Evolutionary conservation across 768 basidiomycete genomes (phyloP), one percentile per base, ranked within the genome.

Genomic region (Lentinula raphanica): DNA sequence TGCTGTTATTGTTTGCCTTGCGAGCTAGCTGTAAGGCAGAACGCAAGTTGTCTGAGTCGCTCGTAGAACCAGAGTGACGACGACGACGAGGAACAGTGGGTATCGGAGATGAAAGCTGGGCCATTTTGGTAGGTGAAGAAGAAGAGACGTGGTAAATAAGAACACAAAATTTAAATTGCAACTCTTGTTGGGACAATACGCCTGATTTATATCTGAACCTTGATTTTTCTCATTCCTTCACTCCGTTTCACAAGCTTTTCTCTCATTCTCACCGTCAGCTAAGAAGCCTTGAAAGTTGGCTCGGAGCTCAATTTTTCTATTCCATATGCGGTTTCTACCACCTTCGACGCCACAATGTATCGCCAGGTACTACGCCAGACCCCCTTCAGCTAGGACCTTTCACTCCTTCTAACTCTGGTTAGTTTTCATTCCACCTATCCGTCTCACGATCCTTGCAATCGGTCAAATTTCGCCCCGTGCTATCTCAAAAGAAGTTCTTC

Each of bases 1-100:
- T 29, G 39, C 70, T 67, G n/a, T 56, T 61, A 31, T 59, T 54
- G 59, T 48, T 42, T 19, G 21, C 32, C n/a, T 42, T 49, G 27
- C 56, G 56, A 49, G 44, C 46, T 17, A n/a, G 39, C 25, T 46
- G 46, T 28, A 49, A 49, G 5, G 56, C 56, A 49, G 56, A 46
- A 35, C 36, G 35, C 25, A 56, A 19, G 36, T 56, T 27, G 39
- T 57, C 56, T 32, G 45, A 32, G 27, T 57, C 56, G 4, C 28
- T 29, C 8, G 27, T 46, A 23, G 56, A 28, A 31, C 45, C 44
- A 7, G 56, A 57, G 44, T 57, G 56, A 8, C 56, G 56, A n/a
- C 56, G 44, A 25, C 56, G 56, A 39, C 56, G 56, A 49, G 56
- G 56, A 45, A 57, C 56, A 29, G 46, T 49, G 11, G 56, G 45